Base-by-base conservation (phyloP, 2,329 filamentous ascomycete genomes). In the Gaeumannomyces sp. region DNA sequence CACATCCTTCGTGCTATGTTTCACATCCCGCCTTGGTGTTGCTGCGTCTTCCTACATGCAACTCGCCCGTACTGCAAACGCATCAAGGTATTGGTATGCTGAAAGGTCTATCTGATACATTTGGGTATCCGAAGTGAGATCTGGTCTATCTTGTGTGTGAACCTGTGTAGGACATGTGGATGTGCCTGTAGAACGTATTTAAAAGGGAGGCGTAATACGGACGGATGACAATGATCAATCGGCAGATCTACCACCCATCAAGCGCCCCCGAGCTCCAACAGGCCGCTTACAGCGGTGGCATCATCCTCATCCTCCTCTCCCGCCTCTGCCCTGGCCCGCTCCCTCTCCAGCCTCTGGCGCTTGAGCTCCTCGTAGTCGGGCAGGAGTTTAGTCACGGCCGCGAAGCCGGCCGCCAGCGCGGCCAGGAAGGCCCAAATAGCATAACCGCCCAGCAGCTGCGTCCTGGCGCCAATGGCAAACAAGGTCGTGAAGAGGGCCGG, bases 401-500 rank as follows among this genome's bases (percentile, higher is more conserved):
- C 73, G 62, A 75, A 78, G 6, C 72, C 76, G 19, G 68, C 31
- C 1, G 73, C 76, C 4, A 80, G 57, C 1, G 70, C n/a, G 2
- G 83, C 70, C 68, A 89, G 72, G 14, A 88, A 69, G n/a, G 85
- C 70, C 87, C 88, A 91, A 61, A 87, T 83, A 4, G 89, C 75
- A 68, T 93, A 86, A 0, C 91, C 90, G 56, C 80, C 73, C 0
- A 90, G 70, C 64, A 88, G 82, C 67, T 88, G 84, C 19, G 82
- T 80, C 57, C 83, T 80, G 3, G 87, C 86, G 1, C 90, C 89
- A 0, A 86, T 70, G 0, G 91, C 90, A 68, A 86, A 94, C 4
- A 94, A 70, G 62, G 81, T 89, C 0, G 89, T 84, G 59, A 90
- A 87, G 0, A 86, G 70, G 0, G 85, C 89, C 0, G 91, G 91